Evolutionary conservation across 768 basidiomycete genomes (phyloP), one percentile per base, ranked within the genome.

Genomic region (Tricholoma hemisulphureum): DNA sequence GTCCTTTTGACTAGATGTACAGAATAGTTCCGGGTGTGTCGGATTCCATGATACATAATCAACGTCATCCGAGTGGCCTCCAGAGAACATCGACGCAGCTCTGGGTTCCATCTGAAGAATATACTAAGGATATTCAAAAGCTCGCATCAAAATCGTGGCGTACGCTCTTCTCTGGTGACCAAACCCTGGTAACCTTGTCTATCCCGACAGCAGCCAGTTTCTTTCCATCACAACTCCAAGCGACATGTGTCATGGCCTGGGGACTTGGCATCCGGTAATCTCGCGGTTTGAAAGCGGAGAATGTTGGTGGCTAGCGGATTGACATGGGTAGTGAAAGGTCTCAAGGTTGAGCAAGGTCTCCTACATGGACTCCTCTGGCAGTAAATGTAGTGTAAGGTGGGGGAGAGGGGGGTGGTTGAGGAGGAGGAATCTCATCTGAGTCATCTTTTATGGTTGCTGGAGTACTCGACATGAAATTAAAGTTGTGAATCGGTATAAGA

Each of bases 31-130:
- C 4, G 91, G 89, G 62, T 93, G 90, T 2, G 87, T 88, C 1
- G 91, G 91, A 67, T 91, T 91, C 90, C 91, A 93, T 7, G 89
- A 84, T 39, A 92, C 73, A 59, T 91, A 85, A 63, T 93, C 91
- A n/a, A 88, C 86, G 45, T 91, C 89, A 55, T 90, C 89, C 2
- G 81, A 77, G 61, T 92, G 91, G 6, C 83, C 89, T 20, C 89
- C 88, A 1, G 85, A 80, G 57, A 83, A 90, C 14, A 80, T 74
- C 1, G 80, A 74, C 14, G 90, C 87, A 14, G 85, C 79, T 61
- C 90, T 81, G 21, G 80, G 71, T 45, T 93, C 90, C 78, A 91
- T 84, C 89, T 92, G 62, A 11, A 43, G 11, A 32, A 55, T 55
- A 55, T 55, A 53, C n/a, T 35, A 29, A 58, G 21, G 11, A 16